phyloP scores from a whole-genome alignment of 768 basidiomycete species.

The Suillus subalutaceus region DNA sequence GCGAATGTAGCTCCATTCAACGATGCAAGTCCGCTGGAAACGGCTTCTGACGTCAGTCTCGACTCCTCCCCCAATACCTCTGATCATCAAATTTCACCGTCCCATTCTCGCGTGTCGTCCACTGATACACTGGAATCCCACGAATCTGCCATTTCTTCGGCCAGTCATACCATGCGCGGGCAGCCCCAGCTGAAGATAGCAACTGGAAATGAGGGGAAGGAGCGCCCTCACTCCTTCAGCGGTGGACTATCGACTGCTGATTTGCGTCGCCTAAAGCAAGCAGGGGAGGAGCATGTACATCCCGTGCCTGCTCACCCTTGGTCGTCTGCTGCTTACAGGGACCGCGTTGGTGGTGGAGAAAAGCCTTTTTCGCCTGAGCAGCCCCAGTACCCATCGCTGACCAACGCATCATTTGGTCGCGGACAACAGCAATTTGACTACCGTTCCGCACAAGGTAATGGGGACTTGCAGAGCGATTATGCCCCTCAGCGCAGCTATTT shows the following conservation, averaged over 20 bases:
- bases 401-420: slow-evolving; percentile 51
- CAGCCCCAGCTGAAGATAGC: slow-evolving; percentile 57
- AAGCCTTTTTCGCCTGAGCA: slow-evolving; percentile 49
- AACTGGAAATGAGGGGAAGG: slow-evolving; percentile 60
- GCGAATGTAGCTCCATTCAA: slow-evolving; percentile 57
- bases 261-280: slow-evolving; percentile 74
- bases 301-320: slow-evolving; percentile 50
- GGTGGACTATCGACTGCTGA: slow-evolving; percentile 77
- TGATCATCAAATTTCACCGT: slow-evolving; percentile 65
- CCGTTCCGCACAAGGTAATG: slow-evolving; percentile 40
- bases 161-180: slow-evolving; percentile 59
- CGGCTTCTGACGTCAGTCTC: slow-evolving; percentile 69
- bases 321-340: slow-evolving; percentile 53
- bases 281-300: slow-evolving; percentile 48
- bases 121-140: slow-evolving; percentile 71
- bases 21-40: slow-evolving; percentile 73
- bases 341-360: slow-evolving; percentile 38
- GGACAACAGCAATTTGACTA: slow-evolving; percentile 58
- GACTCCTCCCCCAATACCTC: slow-evolving; percentile 73
- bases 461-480: slow-evolving; percentile 51
- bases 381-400: slow-evolving; percentile 69
- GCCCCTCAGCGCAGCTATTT: slow-evolving; percentile 58
- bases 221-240: slow-evolving; percentile 81
- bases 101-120: slow-evolving; percentile 84
- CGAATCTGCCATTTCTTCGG: slow-evolving; percentile 52